Percentiles rank a stretch among this genome's conserved stretches.
Evolutionary conservation across 345 rosid genomes (phyloP).

Genomic region (Eucalyptus guilfoylei): DNA sequence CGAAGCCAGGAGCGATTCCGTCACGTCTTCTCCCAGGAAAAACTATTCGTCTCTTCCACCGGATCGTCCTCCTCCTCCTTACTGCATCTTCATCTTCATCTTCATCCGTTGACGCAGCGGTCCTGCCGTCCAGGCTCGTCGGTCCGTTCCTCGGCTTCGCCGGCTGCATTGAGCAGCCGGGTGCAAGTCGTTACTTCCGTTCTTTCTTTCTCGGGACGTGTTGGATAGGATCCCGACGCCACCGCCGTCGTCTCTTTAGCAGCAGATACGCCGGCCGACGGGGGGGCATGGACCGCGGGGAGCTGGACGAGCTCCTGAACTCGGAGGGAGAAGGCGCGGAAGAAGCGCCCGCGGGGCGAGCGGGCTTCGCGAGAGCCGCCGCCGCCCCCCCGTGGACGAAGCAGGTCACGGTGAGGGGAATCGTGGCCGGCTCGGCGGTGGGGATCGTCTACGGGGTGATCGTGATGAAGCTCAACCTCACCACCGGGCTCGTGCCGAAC

Average conservation of each 20-base stretch:
- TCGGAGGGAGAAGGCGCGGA: neutral
- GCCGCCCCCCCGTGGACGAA: constrained; percentile 53
- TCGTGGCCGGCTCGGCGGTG: constrained; percentile 46
- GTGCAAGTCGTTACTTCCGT: neutral
- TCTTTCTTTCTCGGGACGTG: neutral
- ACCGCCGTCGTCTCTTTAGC: no score
- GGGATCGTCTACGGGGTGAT: constrained; percentile 76
- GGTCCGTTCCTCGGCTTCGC: neutral
- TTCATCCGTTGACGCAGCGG: neutral
- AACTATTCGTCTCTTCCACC: neutral
- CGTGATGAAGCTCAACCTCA: constrained; percentile 72
- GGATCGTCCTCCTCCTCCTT: neutral
- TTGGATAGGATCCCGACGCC: neutral
- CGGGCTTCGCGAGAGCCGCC: constrained; percentile 14
- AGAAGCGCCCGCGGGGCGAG: neutral
- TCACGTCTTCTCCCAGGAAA: neutral
- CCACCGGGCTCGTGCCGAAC: constrained; percentile 84
- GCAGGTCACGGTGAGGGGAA: constrained; percentile 62
- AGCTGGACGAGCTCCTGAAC: neutral
- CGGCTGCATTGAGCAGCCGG: neutral
- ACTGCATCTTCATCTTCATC: neutral
- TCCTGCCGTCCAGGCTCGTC: neutral
- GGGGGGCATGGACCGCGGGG: neutral
- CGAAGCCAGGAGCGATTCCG: neutral
- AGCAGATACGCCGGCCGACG: neutral